Percentiles rank a stretch among this genome's conserved stretches.
phyloP scores from a whole-genome alignment of 2,329 filamentous ascomycete species.

The Pseudogymnoascus sp. region DNA sequence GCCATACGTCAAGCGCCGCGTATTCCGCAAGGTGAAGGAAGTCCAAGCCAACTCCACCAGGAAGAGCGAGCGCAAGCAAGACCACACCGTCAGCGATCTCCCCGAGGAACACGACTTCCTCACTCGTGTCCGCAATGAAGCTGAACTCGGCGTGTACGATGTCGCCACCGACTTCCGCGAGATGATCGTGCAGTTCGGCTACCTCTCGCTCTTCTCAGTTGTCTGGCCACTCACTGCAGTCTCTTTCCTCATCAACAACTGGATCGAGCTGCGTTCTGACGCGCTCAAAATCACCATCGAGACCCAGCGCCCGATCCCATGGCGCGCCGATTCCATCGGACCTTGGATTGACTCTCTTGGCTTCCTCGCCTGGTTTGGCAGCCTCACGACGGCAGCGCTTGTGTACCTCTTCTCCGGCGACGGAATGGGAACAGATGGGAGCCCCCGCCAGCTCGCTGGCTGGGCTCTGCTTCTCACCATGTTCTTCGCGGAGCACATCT shows the following conservation, averaged over 20 bases:
- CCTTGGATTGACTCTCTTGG: constrained; percentile 82
- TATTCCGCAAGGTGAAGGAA: constrained; percentile 72
- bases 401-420: constrained; percentile 81
- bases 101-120: constrained; percentile 78
- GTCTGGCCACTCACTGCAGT: constrained; percentile 90
- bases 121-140: constrained; percentile 72
- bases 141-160: constrained; percentile 77
- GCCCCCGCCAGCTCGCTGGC: constrained; percentile 62
- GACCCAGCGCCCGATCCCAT: constrained; percentile 82
- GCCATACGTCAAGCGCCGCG: constrained; percentile 75
- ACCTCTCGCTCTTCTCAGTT: constrained; percentile 83
- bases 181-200: constrained; percentile 84
- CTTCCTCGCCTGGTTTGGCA: constrained; percentile 92
- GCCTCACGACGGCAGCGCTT: constrained; percentile 77
- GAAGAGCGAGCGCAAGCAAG: constrained; percentile 31
- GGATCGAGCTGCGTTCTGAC: constrained; percentile 88
- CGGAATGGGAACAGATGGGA: constrained; percentile 57
- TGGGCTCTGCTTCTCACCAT: constrained; percentile 80
- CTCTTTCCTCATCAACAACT: constrained; percentile 91
- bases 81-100: constrained; percentile 53
- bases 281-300: constrained; percentile 89
- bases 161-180: constrained; percentile 87
- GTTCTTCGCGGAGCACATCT: constrained; percentile 82
- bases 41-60: constrained; percentile 57
- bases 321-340: constrained; percentile 87